Evolutionary conservation across 2,329 filamentous ascomycete species (phyloP).

Genomic region (Aspergillus phoenicis): DNA sequence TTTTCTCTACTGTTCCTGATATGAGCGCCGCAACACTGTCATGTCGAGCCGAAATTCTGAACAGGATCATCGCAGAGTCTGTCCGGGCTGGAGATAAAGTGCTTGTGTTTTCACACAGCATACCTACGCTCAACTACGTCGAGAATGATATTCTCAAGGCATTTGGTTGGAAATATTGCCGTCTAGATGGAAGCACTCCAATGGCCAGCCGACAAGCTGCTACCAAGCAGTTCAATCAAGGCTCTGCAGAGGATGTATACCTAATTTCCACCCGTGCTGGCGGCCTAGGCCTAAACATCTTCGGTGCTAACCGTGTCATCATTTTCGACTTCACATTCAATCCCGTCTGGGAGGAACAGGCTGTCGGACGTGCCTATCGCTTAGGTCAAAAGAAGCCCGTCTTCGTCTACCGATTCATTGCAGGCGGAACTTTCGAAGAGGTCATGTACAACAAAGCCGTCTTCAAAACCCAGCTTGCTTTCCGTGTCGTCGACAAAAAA

Average conservation of each 20-base stretch:
- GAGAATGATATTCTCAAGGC: conserved; percentile 54
- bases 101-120: conserved; percentile 76
- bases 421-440: conserved; percentile 78
- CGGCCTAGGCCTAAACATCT: conserved; percentile 80
- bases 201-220: conserved; percentile 62
- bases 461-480: conserved; percentile 80
- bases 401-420: conserved; percentile 79
- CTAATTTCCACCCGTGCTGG: conserved; percentile 84
- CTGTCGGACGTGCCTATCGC: conserved; percentile 81
- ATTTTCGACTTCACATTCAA: conserved; percentile 85
- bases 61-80: conserved; percentile 69
- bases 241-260: conserved; percentile 60
- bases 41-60: conserved; percentile 68
- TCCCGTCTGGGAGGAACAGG: conserved; percentile 80
- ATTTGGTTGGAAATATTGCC: conserved; percentile 52
- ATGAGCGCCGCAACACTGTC: conserved; percentile 58
- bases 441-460: conserved; percentile 71
- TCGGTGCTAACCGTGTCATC: conserved; percentile 80
- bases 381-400: conserved; percentile 80
- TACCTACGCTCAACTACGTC: conserved; percentile 71
- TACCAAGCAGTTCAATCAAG: conserved; percentile 69
- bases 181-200: conserved; percentile 69
- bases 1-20: conserved; percentile 36
- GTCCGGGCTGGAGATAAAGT: conserved; percentile 68
- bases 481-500: conserved; percentile 80